Evolutionary conservation across 768 basidiomycete genomes (phyloP), one percentile per base, ranked within the genome.

Genomic region (Gymnopilus junonius): DNA sequence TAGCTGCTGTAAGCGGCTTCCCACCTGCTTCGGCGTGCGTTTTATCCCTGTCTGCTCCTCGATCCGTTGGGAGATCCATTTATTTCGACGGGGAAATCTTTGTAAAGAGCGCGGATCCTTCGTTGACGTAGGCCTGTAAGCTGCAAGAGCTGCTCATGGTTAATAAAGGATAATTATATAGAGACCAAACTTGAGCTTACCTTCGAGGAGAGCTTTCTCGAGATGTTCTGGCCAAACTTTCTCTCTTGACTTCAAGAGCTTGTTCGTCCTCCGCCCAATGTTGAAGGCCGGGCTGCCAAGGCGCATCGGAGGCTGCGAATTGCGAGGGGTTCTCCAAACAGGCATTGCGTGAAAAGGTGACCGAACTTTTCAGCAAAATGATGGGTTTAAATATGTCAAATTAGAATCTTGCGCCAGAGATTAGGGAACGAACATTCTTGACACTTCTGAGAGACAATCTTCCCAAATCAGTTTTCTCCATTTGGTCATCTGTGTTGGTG

Each of bases 11-110:
- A 90, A 77, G 46, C 89, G 83, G 69, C 86, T 88, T 34, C 89
- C 88, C 54, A 90, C 88, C 72, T 90, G 88, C 72, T 90, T 90
- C 21, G 88, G 77, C 14, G 89, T 87, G 67, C 89, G 79, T 25
- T 75, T 74, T 66, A 82, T 80, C 7, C 87, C 85, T 3, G 89
- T 90, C 21, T 73, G 74, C 20, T 76, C 72, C 69, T 80, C 81
- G 70, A 90, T 88, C 72, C 87, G 82, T 62, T 88, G 81, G 50
- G 89, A 85, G 67, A 90, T 87, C 73, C 82, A 87, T 40, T 83
- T 83, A 75, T 90, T 90, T 55, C 89, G 83, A 72, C 82, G 85
- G 15, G 89, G 89, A 72, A 87, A 88, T 54, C 89, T 83, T 50
- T 81, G 83, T 4, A 90, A 76, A 11, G 79, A 76, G 61, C 80